Evolutionary conservation across 305 asterid species (phyloP).

Genomic region (Fraxinus latifolia): DNA sequence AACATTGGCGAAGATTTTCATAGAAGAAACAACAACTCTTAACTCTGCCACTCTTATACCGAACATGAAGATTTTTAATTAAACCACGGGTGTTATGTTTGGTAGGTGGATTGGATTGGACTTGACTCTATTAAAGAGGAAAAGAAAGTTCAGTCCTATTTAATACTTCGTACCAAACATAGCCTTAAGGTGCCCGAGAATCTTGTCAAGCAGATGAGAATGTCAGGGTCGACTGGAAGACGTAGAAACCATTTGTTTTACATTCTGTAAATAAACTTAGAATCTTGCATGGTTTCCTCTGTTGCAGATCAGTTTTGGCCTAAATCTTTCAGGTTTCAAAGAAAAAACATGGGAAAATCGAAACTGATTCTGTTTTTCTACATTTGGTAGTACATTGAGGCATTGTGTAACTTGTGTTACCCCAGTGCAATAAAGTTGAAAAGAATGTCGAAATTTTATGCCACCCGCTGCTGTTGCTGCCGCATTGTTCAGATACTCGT

Average conservation of each 20-base stretch:
- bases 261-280: constrained; percentile 48
- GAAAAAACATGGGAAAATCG: constrained; percentile 26
- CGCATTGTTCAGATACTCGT: background rate
- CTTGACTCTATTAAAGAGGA: background rate
- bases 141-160: background rate
- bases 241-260: constrained; percentile 32
- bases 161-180: background rate
- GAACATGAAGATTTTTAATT: constrained; percentile 7
- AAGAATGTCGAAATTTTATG: background rate
- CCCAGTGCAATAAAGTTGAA: constrained; percentile 36
- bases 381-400: constrained; percentile 35
- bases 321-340: constrained; percentile 14
- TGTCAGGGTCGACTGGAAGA: constrained; percentile 22
- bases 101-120: background rate
- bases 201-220: constrained; percentile 22
- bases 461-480: background rate
- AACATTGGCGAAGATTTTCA: constrained; percentile 83
- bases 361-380: constrained; percentile 43
- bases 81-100: background rate
- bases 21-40: constrained; percentile 28
- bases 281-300: constrained; percentile 29
- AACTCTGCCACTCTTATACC: constrained; percentile 1
- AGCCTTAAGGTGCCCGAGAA: constrained; percentile 7
- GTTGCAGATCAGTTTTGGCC: constrained; percentile 31
- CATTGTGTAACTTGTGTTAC: constrained; percentile 19